A percentile compares a stretch with the other conserved stretches of the same genome.
Conservation (phyloP, 2,329 filamentous ascomycete genomes). For the Alternaria burnsii region DNA sequence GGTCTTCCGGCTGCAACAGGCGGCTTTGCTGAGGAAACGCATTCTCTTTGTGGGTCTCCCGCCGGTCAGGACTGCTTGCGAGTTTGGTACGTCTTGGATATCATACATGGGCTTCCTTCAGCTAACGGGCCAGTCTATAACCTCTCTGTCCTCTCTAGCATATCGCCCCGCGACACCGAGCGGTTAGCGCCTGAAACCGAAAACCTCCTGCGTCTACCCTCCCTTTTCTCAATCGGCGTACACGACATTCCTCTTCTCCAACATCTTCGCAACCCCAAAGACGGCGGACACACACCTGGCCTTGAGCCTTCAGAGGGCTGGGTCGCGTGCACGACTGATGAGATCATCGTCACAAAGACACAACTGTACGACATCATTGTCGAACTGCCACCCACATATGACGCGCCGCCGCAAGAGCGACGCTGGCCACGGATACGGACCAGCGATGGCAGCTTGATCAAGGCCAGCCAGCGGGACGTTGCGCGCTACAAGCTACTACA, state of each 20-base stretch:
- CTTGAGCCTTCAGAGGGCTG: conserved; percentile 68
- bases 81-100: conserved; percentile 74
- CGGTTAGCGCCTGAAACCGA: conserved; percentile 70
- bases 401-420: conserved; percentile 61
- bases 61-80: conserved; percentile 84
- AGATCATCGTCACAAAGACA: conserved; percentile 85
- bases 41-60: conserved; percentile 87
- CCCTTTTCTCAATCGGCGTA: conserved; percentile 92
- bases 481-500: conserved; percentile 67
- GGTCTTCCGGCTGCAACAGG: conserved; percentile 89
- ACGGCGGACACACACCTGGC: conserved; percentile 51
- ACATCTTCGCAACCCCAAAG: conserved; percentile 58
- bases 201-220: conserved; percentile 71
- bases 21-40: conserved; percentile 83
- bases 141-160: conserved; percentile 89
- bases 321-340: conserved; percentile 96
- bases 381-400: conserved; percentile 74
- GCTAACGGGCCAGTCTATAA: conserved; percentile 75
- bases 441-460: conserved; percentile 69
- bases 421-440: conserved; percentile 80
- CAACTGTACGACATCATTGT: conserved; percentile 90
- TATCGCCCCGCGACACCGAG: conserved; percentile 77
- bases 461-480: conserved; percentile 89
- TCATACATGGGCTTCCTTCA: background rate
- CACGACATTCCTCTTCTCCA: conserved; percentile 87